Evolutionary conservation across 2,329 filamentous ascomycete genomes (phyloP), one percentile per base, ranked within the genome.

Genomic region (Fusarium sp.): DNA sequence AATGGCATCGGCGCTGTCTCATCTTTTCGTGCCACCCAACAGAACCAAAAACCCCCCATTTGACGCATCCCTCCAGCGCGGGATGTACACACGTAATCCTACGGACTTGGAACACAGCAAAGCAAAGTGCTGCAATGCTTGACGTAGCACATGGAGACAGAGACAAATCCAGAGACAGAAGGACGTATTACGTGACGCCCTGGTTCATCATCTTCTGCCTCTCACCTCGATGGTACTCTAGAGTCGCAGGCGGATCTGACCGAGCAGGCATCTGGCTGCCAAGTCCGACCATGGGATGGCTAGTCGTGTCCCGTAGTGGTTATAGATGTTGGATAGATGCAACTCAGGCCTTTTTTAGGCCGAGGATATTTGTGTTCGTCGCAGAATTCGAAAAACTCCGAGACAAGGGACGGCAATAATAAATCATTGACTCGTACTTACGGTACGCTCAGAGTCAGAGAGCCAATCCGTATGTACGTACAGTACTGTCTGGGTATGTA

Each of bases 51-150:
- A 27, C 51, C 38, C 45, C 49, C 52, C 55, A 27, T 54, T 38
- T 23, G 27, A 60, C 59, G 25, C 46, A 52, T 21, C 62, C 46
- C 51, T 35, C 42, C 57, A 63, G 58, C 45, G 48, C 55, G 35
- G 42, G 60, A 70, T 70, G 70, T 55, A 66, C 69, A 54, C 57
- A 29, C 37, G 19, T 56, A 62, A 73, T 72, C 66, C 70, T 70
- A 73, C 70, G 66, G 57, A 73, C 70, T 70, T 73, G 70, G 70
- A 73, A 70, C 70, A 59, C 66, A 72, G 35, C 25, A 70, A 69
- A 70, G 60, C 48, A 52, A 70, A 57, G n/a, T 25, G 19, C 54
- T 21, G 39, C 11, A 57, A 58, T 66, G 51, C 29, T 61, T 57
- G 52, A 58, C 59, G 60, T 70, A 66, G 56, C 52, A 60, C 59